Evolutionary conservation across 2,329 filamentous ascomycete species (phyloP).

Genomic region (Trichoderma atrobrunneum): DNA sequence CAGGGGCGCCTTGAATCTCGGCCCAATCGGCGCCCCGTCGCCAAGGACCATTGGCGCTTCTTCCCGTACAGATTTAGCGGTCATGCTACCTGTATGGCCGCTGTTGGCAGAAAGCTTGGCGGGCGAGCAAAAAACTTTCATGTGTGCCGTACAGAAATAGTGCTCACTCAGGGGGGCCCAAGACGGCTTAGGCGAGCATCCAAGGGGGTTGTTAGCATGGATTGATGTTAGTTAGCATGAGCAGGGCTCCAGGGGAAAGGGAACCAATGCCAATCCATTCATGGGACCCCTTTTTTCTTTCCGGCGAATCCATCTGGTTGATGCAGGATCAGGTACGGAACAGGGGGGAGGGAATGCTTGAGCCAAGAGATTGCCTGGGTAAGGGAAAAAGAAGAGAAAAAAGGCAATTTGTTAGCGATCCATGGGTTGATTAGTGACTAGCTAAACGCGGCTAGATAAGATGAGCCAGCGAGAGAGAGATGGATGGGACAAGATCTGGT

Average conservation of each 20-base stretch:
- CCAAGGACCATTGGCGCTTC: neutral
- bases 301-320: neutral
- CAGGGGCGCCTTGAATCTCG: neutral
- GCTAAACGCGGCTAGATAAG: neutral
- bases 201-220: neutral
- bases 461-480: neutral
- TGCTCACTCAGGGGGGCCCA: neutral
- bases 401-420: neutral
- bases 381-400: neutral
- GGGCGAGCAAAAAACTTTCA: neutral
- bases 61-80: neutral
- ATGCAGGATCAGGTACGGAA: neutral
- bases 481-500: neutral
- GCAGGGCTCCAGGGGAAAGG: neutral
- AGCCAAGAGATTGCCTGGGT: neutral
- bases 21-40: slow-evolving; percentile 6
- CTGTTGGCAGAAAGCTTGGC: slow-evolving; percentile 15
- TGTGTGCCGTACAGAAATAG: neutral
- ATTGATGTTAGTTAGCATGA: neutral
- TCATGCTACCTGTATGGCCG: neutral
- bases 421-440: neutral
- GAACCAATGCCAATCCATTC: neutral
- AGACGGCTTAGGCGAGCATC: neutral
- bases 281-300: neutral
- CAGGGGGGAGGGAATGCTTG: neutral